Conservation (phyloP, 495 filamentous ascomycete species). For the Aspergillus avenaceus region DNA sequence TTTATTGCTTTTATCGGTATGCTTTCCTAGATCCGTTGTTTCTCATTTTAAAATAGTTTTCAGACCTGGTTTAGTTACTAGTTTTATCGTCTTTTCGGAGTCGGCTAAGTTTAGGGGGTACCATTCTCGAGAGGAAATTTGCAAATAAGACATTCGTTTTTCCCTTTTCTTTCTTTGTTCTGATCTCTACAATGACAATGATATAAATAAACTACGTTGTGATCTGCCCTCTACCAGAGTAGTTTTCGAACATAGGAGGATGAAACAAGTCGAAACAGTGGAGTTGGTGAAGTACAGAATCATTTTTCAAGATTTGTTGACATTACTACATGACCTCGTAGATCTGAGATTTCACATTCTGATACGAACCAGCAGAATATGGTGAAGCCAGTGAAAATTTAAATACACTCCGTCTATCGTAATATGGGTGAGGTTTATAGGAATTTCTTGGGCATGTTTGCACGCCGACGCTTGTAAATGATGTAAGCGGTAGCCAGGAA, state of each 20-base stretch:
- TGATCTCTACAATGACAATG: too few species aligned
- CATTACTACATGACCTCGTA: background rate
- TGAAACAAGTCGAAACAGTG: background rate
- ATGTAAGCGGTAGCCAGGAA: constrained; percentile 66
- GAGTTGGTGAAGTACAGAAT: background rate
- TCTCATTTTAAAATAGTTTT: background rate
- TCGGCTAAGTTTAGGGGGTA: too few species aligned
- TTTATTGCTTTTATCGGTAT: background rate
- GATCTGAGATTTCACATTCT: background rate
- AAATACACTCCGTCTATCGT: background rate
- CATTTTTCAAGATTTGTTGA: too few species aligned
- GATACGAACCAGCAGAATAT: background rate
- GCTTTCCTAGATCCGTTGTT: background rate
- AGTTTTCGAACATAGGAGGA: too few species aligned
- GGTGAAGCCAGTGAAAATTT: background rate
- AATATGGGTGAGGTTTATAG: constrained; percentile 45
- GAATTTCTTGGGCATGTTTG: constrained; percentile 85
- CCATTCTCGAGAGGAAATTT: too few species aligned
- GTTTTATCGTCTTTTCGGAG: too few species aligned
- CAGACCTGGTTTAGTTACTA: too few species aligned
- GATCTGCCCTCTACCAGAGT: too few species aligned
- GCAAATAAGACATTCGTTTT: too few species aligned
- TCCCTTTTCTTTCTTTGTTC: too few species aligned
- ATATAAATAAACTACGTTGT: too few species aligned
- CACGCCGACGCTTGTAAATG: constrained; percentile 75